phyloP scores from a whole-genome alignment of 345 rosid species.

The Euphorbia lathyris region DNA sequence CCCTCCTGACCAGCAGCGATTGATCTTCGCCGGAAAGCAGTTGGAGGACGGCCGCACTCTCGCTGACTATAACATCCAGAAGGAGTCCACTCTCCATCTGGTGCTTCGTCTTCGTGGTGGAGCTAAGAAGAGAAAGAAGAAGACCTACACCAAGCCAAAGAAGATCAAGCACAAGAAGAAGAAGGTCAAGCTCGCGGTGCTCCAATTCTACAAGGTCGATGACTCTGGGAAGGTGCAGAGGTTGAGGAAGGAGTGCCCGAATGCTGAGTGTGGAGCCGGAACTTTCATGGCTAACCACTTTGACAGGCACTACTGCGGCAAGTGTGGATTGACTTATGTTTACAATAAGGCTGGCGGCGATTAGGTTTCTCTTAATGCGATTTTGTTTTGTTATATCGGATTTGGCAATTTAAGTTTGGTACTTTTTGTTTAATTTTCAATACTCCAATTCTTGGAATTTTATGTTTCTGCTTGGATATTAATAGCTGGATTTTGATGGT shows the following conservation, averaged over 20 bases:
- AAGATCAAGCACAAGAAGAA: slow-evolving; percentile 35
- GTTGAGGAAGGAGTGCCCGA: slow-evolving; percentile 34
- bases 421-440: not conserved
- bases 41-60: slow-evolving; percentile 35
- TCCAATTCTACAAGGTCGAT: slow-evolving; percentile 33
- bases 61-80: slow-evolving; percentile 37
- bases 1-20: slow-evolving; percentile 31
- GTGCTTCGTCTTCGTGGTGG: slow-evolving; percentile 34
- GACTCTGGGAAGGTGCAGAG: slow-evolving; percentile 30
- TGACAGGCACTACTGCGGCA: slow-evolving; percentile 34
- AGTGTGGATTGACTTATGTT: slow-evolving; percentile 32
- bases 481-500: slow-evolving; percentile 2
- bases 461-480: not conserved
- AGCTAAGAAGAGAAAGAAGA: slow-evolving; percentile 36
- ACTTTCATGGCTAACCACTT: slow-evolving; percentile 35
- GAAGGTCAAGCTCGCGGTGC: slow-evolving; percentile 35
- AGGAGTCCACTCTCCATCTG: slow-evolving; percentile 30
- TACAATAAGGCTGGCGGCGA: slow-evolving; percentile 29
- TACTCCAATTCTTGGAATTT: not conserved
- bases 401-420: not conserved
- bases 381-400: not conserved
- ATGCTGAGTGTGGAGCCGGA: slow-evolving; percentile 29
- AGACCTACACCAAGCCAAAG: slow-evolving; percentile 34
- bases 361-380: not conserved
- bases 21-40: slow-evolving; percentile 36